Percentiles rank a stretch among this genome's conserved stretches.
Conservation (phyloP, 2,329 filamentous ascomycete genomes). For the Fusarium odoratissimum region DNA sequence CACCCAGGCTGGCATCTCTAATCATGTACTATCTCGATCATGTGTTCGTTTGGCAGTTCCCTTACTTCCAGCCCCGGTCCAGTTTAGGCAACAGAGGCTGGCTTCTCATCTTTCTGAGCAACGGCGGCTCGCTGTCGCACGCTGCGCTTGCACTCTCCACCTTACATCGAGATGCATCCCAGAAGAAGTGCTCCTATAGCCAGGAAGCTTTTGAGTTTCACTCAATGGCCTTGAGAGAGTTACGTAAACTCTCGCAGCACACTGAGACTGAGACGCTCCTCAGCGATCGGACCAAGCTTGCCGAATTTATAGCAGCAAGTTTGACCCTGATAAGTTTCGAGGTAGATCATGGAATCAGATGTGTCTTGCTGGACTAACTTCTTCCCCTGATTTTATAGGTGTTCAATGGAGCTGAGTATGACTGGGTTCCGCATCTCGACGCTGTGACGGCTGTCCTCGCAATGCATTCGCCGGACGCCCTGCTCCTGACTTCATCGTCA, state of each 20-base stretch:
- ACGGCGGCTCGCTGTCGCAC: neutral
- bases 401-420: neutral
- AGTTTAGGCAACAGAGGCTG: neutral
- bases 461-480: neutral
- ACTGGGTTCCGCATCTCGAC: neutral
- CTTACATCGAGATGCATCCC: neutral
- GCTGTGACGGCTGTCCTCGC: neutral
- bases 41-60: neutral
- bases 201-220: neutral
- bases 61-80: neutral
- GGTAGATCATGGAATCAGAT: accelerated
- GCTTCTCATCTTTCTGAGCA: neutral
- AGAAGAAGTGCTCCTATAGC: neutral
- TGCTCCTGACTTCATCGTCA: neutral
- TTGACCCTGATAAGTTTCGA: neutral
- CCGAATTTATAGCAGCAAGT: neutral
- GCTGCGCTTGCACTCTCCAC: neutral
- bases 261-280: neutral
- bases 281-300: neutral
- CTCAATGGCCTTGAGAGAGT: neutral
- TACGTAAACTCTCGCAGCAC: neutral
- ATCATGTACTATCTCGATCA: conserved; percentile 2
- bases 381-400: accelerated
- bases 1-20: neutral
- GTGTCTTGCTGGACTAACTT: neutral